Evolutionary conservation across 225 moss, liverwort and hornwort species (phyloP).

Genomic region (Sphagnum contortum): DNA sequence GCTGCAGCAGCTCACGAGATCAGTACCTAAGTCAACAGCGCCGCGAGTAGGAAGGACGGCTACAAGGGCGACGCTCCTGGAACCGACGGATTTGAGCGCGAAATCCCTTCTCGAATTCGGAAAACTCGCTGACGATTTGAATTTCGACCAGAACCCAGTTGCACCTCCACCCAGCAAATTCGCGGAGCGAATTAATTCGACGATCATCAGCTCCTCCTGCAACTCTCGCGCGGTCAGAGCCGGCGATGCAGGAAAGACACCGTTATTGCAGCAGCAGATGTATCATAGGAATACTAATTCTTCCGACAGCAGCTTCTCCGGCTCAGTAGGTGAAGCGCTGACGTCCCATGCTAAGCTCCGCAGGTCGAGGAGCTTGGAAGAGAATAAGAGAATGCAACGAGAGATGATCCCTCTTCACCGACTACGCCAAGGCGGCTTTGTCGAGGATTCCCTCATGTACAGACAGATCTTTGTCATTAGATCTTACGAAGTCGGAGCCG

Average conservation of each 20-base stretch:
- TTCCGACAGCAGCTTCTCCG: background rate
- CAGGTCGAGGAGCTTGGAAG: background rate
- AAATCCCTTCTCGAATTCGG: conserved; percentile 3
- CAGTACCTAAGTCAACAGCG: too few relatives aligned
- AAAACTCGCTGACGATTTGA: background rate
- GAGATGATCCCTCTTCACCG: conserved; percentile 19
- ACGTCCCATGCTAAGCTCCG: conserved; percentile 2
- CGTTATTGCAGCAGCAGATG: conserved; percentile 1
- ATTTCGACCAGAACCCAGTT: background rate
- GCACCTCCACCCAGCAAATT: background rate
- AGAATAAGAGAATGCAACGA: conserved; percentile 12
- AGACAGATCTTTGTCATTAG: conserved; percentile 19
- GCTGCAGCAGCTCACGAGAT: too few relatives aligned
- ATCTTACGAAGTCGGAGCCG: conserved; percentile 24
- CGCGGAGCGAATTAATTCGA: background rate
- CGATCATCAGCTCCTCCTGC: background rate
- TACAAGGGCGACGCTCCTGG: conserved; percentile 6
- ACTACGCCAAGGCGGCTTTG: conserved; percentile 8
- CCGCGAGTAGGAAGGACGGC: too few relatives aligned
- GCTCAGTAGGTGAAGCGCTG: background rate
- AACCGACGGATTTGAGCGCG: conserved; percentile 3
- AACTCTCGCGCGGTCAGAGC: background rate
- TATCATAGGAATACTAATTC: background rate
- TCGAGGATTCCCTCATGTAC: conserved; percentile 13
- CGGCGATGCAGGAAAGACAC: too few relatives aligned